phyloP scores from a whole-genome alignment of 169 alveolate species.

The Plasmodium coatneyi region DNA sequence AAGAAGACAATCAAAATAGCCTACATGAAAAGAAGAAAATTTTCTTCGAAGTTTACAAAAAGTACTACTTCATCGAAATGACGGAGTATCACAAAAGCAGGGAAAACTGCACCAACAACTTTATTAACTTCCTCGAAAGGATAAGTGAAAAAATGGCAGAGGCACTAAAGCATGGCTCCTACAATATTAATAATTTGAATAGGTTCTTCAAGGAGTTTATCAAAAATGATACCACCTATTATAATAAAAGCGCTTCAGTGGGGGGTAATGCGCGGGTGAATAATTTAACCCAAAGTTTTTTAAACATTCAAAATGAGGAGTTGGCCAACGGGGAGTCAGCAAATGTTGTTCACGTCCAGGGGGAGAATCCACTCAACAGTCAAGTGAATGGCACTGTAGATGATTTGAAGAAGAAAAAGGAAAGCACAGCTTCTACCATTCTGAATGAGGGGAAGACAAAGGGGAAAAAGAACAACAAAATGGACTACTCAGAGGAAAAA shows the following conservation, averaged over 20 bases:
- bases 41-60: conserved; percentile 63
- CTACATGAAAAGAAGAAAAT: conserved; percentile 42
- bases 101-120: conserved; percentile 62
- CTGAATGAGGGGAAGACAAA: not conserved
- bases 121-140: conserved; percentile 64
- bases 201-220: conserved; percentile 59
- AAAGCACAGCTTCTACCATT: not conserved
- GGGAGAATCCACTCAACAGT: not conserved
- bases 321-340: not conserved
- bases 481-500: not conserved
- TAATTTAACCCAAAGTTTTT: conserved; percentile 45
- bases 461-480: not conserved
- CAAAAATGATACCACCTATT: conserved; percentile 55
- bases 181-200: conserved; percentile 37
- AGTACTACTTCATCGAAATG: conserved; percentile 75
- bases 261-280: conserved; percentile 20
- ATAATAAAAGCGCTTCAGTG: not conserved
- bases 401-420: not conserved
- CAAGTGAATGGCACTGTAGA: not conserved
- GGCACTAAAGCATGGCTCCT: conserved; percentile 48
- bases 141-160: conserved; percentile 37
- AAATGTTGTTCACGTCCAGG: not conserved
- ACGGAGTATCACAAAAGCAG: conserved; percentile 70
- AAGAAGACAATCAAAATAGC: not conserved
- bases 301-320: conserved; percentile 23